These are phyloP conservation scores for Cercospora sp. DNA, from an alignment of 2,329 filamentous ascomycete genomes.

Conservation along the genomic window DNA sequence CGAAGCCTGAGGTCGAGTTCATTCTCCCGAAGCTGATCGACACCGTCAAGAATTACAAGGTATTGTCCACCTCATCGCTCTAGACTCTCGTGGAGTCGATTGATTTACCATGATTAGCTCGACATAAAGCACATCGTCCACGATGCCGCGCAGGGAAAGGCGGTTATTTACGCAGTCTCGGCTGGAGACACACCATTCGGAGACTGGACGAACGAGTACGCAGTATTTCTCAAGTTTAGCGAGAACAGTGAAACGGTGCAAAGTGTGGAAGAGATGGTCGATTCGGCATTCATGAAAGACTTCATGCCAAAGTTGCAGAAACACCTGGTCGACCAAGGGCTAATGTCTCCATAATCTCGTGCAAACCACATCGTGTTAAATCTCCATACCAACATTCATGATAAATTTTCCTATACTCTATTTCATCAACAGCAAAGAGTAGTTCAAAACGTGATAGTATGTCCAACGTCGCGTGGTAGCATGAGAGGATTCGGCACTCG, in stretches of 20 bases:
- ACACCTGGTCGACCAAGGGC: not conserved
- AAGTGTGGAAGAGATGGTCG: slow-evolving; percentile 21
- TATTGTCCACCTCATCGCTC: not conserved
- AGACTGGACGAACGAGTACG: slow-evolving; percentile 20
- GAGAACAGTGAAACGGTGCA: slow-evolving; percentile 8
- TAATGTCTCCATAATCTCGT: not conserved
- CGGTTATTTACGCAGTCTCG: not conserved
- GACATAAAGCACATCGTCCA: not conserved
- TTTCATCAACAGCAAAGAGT: too few relatives aligned
- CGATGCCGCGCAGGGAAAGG: not conserved
- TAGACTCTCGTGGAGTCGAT: not conserved
- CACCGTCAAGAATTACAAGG: not conserved
- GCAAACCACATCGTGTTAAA: not conserved
- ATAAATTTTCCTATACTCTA: too few relatives aligned
- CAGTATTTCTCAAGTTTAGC: slow-evolving; percentile 15
- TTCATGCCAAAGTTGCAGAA: slow-evolving; percentile 3
- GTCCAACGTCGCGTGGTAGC: not conserved
- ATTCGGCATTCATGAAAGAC: slow-evolving; percentile 14
- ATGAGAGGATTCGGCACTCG: not conserved
- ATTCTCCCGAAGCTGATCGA: not conserved
- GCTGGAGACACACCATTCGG: not conserved
- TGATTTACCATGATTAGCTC: not conserved
- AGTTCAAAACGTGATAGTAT: too few relatives aligned
- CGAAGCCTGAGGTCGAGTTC: not conserved
- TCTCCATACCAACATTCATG: too few relatives aligned